A percentile compares a stretch with the other conserved stretches of the same genome.
Conservation (phyloP, 2,329 filamentous ascomycete species). For the Hypoxylon sp. region DNA sequence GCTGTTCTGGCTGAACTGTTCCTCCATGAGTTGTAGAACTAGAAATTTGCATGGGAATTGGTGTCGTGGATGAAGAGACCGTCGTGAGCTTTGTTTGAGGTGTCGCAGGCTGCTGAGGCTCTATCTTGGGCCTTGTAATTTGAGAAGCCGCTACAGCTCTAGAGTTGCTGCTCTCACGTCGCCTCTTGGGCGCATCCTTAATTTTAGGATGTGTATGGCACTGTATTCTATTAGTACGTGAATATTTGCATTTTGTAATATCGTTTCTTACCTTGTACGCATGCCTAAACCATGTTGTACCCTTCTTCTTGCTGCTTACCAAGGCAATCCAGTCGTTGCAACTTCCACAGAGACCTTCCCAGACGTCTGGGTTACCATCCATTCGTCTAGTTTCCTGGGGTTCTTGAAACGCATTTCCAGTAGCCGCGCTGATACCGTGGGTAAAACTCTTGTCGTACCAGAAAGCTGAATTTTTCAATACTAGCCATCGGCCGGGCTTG, state of each 20-base stretch:
- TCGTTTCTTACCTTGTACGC: constrained; percentile 79
- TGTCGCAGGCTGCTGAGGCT: constrained; percentile 60
- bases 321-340: constrained; percentile 86
- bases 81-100: constrained; percentile 61
- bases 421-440: constrained; percentile 87
- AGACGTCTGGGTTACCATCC: constrained; percentile 85
- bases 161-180: constrained; percentile 72
- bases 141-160: constrained; percentile 60
- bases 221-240: constrained; percentile 57
- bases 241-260: not conserved
- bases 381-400: constrained; percentile 82
- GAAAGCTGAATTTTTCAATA: constrained; percentile 90
- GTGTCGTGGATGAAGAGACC: constrained; percentile 57
- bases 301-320: constrained; percentile 90
- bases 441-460: constrained; percentile 96
- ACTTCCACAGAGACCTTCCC: constrained; percentile 83
- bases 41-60: constrained; percentile 55
- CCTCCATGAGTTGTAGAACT: constrained; percentile 49
- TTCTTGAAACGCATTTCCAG: constrained; percentile 82
- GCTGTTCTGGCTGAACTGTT: constrained; percentile 50
- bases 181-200: constrained; percentile 78
- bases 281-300: constrained; percentile 92
- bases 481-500: constrained; percentile 87
- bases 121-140: constrained; percentile 64
- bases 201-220: constrained; percentile 80